These are phyloP conservation scores for Fusarium sp. DNA, from an alignment of 2,329 filamentous ascomycete species.

Conservation along the genomic window DNA sequence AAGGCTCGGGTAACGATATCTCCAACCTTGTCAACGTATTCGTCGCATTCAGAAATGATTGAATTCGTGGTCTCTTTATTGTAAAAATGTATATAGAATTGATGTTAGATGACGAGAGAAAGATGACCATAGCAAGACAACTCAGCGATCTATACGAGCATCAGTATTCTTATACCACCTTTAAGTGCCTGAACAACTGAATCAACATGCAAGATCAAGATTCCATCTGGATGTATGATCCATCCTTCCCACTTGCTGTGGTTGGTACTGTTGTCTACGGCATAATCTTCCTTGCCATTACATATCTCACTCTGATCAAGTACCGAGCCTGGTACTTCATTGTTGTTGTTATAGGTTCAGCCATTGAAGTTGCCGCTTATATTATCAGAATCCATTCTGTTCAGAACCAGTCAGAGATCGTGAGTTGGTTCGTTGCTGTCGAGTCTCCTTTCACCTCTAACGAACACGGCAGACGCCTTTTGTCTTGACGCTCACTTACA, in stretches of 20 bases:
- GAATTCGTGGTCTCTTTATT: constrained; percentile 9
- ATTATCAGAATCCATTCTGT: constrained; percentile 50
- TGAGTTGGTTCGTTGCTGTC: constrained; percentile 27
- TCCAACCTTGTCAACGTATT: constrained; percentile 4
- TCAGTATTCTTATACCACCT: background rate
- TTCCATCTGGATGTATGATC: constrained; percentile 55
- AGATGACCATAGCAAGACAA: background rate
- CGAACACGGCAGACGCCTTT: constrained; percentile 47
- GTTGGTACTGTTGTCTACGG: constrained; percentile 54
- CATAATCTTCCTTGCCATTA: constrained; percentile 49
- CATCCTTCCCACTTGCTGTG: constrained; percentile 54
- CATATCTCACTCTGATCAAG: constrained; percentile 53
- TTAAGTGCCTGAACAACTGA: background rate
- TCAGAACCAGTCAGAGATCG: constrained; percentile 47
- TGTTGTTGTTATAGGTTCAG: constrained; percentile 53
- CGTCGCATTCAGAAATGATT: constrained; percentile 30
- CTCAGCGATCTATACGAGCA: background rate
- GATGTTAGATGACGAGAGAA: background rate
- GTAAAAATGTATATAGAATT: constrained; percentile 6
- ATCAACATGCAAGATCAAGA: constrained; percentile 39
- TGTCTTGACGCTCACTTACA: constrained; percentile 51
- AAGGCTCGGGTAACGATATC: background rate
- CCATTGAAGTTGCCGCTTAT: constrained; percentile 55
- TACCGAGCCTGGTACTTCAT: constrained; percentile 56
- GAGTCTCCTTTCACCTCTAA: background rate